Conservation (phyloP, 257 asterid genomes). For the Striga asiatica region DNA sequence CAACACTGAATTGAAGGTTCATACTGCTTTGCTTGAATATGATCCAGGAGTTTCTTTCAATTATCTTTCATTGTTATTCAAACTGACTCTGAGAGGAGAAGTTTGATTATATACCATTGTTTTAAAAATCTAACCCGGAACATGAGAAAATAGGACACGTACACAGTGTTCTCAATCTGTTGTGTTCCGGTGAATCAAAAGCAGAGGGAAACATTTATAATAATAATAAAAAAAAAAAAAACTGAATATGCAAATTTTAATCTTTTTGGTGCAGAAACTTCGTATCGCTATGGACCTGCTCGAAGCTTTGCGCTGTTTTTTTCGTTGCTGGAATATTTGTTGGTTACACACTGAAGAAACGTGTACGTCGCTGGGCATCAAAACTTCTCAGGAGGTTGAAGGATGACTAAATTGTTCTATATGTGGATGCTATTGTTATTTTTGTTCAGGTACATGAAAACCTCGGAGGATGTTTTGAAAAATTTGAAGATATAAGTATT, state of each 20-base stretch:
- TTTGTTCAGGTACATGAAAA: conserved; percentile 3
- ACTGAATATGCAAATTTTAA: neutral
- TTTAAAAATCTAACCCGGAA: no score
- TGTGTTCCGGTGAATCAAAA: no score
- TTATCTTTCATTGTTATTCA: no score
- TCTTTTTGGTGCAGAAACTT: conserved; percentile 35
- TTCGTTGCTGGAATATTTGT: conserved; percentile 71
- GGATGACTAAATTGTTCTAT: conserved; percentile 30
- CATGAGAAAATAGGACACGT: no score
- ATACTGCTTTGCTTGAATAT: no score
- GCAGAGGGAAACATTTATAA: no score
- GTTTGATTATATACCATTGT: no score
- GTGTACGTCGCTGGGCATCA: conserved; percentile 67
- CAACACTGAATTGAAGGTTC: no score
- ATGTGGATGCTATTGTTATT: neutral
- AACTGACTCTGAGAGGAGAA: no score
- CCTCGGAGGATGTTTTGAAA: neutral
- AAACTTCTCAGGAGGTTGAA: conserved; percentile 43
- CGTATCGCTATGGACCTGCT: conserved; percentile 59
- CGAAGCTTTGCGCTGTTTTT: conserved; percentile 58
- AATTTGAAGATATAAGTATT: conserved; percentile 5
- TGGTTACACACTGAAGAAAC: conserved; percentile 60
- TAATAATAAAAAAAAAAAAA: no score
- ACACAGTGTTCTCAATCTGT: no score
- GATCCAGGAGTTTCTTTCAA: no score